Percentiles rank a stretch among this genome's conserved stretches.
phyloP scores from a whole-genome alignment of 208 protist genomes.

The Wallacemonas sp. region DNA sequence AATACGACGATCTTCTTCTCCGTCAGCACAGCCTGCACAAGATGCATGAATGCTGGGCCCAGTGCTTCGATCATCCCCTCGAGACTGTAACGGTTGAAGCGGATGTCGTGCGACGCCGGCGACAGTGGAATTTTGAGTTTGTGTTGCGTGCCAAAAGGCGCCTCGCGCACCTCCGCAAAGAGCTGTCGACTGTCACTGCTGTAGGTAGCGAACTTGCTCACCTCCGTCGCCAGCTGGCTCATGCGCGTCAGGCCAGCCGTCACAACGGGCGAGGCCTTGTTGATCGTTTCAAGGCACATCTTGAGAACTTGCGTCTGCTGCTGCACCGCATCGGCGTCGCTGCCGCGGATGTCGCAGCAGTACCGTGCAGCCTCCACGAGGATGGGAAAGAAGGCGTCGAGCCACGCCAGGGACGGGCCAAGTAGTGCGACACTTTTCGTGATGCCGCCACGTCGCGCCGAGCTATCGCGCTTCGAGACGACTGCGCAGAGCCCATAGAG shows the following conservation, averaged over 20 bases:
- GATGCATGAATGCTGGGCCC: constrained; percentile 51
- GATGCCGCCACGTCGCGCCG: constrained; percentile 62
- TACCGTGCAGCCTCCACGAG: constrained; percentile 64
- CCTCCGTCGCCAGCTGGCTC: constrained; percentile 31
- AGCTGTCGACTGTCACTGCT: constrained; percentile 23
- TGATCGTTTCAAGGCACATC: constrained; percentile 55
- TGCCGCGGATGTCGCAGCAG: constrained; percentile 65
- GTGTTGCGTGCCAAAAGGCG: constrained; percentile 46
- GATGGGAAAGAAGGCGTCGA: constrained; percentile 72
- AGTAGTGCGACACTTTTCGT: constrained; percentile 79
- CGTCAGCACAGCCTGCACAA: constrained; percentile 55
- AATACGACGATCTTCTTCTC: constrained; percentile 81
- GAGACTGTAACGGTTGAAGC: constrained; percentile 51
- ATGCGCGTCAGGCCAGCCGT: constrained; percentile 19
- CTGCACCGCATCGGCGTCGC: constrained; percentile 38
- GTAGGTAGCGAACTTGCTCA: constrained; percentile 31
- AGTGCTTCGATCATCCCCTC: constrained; percentile 59
- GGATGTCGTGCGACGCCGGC: constrained; percentile 46
- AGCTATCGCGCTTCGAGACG: constrained; percentile 59
- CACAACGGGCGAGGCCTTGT: constrained; percentile 23
- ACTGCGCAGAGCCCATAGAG: constrained; percentile 76
- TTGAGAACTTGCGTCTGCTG: constrained; percentile 54
- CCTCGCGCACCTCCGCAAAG: constrained; percentile 37
- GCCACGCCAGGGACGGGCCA: constrained; percentile 59
- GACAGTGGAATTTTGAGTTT: constrained; percentile 47